These are phyloP conservation scores for Boletus tomentosulus DNA, from an alignment of 768 basidiomycete species.

Conservation along the genomic window DNA sequence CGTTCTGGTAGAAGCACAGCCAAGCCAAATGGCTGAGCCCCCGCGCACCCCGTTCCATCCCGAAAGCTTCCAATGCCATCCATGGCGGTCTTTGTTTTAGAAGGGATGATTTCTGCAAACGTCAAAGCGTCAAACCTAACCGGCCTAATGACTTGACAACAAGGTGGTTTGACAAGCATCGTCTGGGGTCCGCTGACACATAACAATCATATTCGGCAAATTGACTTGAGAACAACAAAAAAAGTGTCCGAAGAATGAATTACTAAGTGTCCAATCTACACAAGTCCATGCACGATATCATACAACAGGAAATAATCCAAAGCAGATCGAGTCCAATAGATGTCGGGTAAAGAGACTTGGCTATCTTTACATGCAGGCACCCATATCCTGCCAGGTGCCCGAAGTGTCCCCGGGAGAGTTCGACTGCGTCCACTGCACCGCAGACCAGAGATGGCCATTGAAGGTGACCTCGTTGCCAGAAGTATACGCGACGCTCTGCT, in stretches of 20 bases:
- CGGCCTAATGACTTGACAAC: no score
- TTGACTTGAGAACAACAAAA: no score
- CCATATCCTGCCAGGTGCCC: conserved; percentile 23
- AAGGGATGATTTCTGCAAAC: no score
- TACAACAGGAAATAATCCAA: background rate
- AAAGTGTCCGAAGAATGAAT: background rate
- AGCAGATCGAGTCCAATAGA: background rate
- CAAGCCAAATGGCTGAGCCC: conserved; percentile 11
- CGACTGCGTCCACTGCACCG: conserved; percentile 21
- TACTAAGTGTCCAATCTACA: background rate
- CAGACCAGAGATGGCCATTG: conserved; percentile 16
- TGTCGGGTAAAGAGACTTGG: background rate
- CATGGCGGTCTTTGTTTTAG: background rate
- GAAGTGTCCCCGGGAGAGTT: conserved; percentile 24
- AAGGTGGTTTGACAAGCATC: no score
- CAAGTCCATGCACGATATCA: background rate
- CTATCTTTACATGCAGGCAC: conserved; percentile 14
- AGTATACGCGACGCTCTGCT: conserved; percentile 11
- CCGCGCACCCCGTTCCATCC: conserved; percentile 16
- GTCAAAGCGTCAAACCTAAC: no score
- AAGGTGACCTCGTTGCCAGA: conserved; percentile 16
- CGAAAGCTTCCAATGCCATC: background rate
- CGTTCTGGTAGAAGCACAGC: conserved; percentile 13
- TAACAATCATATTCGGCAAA: no score
- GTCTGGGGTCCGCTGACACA: background rate